Evolutionary conservation across 352 stramenopile genomes (phyloP).

Genomic region (Phytophthora citricola): DNA sequence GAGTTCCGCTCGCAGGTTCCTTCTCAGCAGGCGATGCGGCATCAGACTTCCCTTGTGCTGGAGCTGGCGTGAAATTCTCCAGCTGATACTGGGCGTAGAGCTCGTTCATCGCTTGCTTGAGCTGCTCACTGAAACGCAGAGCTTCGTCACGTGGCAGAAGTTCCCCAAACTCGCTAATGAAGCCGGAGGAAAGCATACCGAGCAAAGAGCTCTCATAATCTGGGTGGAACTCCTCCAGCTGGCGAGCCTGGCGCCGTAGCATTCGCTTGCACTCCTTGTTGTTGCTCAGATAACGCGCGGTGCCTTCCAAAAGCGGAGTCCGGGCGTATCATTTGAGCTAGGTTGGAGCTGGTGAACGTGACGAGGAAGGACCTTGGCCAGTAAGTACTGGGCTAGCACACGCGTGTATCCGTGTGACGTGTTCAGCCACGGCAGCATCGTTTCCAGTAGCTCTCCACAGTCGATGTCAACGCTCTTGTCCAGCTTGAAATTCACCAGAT

Average conservation of each 20-base stretch:
- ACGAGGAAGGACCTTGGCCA: conserved; percentile 68
- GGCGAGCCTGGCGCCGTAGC: conserved; percentile 71
- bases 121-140: conserved; percentile 58
- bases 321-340: conserved; percentile 19
- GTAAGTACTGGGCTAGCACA: conserved; percentile 79
- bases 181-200: conserved; percentile 63
- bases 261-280: conserved; percentile 89
- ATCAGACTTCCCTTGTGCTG: neutral
- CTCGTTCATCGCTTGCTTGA: conserved; percentile 72
- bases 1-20: conserved; percentile 1
- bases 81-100: conserved; percentile 80
- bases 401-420: conserved; percentile 82
- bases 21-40: neutral
- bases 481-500: conserved; percentile 43
- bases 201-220: conserved; percentile 80
- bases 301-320: conserved; percentile 61
- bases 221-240: conserved; percentile 67
- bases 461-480: conserved; percentile 34
- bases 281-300: conserved; percentile 69
- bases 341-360: conserved; percentile 51
- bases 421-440: conserved; percentile 81
- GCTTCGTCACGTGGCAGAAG: conserved; percentile 68
- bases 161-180: conserved; percentile 81
- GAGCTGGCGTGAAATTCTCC: conserved; percentile 50
- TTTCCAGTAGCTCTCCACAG: conserved; percentile 46